A percentile compares a stretch with the other conserved stretches of the same genome.
phyloP scores from a whole-genome alignment of 352 stramenopile species.

The Thraustotheca clavata region DNA sequence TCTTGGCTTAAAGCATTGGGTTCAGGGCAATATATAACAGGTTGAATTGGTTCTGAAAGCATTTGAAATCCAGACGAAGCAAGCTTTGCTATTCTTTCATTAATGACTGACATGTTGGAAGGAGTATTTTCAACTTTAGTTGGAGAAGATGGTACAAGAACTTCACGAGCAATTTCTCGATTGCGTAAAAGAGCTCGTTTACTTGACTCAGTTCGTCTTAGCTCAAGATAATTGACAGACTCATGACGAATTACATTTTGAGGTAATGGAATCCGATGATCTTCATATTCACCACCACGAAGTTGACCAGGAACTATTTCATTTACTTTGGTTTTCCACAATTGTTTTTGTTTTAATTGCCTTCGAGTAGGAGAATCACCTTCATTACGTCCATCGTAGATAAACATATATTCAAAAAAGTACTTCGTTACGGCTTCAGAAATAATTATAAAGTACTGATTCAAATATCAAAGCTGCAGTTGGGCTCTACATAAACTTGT shows the following conservation, averaged over 20 bases:
- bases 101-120: neutral
- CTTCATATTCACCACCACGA: neutral
- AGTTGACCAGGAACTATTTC: neutral
- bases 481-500: no score
- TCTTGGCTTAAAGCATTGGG: no score
- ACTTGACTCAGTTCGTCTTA: slow-evolving; percentile 52
- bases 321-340: no score
- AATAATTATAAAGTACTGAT: no score
- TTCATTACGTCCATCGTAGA: no score
- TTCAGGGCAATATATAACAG: neutral
- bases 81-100: slow-evolving; percentile 11
- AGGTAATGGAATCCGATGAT: neutral
- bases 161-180: slow-evolving; percentile 37
- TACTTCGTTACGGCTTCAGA: no score
- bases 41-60: neutral
- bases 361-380: no score
- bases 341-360: no score
- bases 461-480: no score
- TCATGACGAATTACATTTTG: slow-evolving; percentile 11
- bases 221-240: slow-evolving; percentile 47
- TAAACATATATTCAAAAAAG: no score
- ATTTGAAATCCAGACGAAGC: neutral
- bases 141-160: slow-evolving; percentile 31
- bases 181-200: slow-evolving; percentile 38
- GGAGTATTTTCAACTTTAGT: neutral